Conservation (phyloP, 805 yeast genomes). For the Kuraishia piskuri region DNA sequence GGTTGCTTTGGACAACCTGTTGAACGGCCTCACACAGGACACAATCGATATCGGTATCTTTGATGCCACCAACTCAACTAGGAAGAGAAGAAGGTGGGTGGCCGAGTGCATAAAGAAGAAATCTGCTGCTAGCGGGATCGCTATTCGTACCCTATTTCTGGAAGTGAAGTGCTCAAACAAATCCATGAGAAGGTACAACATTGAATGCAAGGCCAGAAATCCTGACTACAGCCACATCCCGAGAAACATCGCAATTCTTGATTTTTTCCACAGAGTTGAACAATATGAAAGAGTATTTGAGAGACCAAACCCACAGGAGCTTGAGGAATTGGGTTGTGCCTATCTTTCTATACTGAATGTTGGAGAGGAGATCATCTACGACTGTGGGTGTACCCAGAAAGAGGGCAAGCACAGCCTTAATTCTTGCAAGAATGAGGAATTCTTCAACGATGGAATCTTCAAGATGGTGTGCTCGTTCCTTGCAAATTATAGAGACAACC, state of each 20-base stretch:
- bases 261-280: slow-evolving; percentile 48
- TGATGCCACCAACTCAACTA: slow-evolving; percentile 74
- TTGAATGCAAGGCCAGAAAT: slow-evolving; percentile 55
- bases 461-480: slow-evolving; percentile 23
- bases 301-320: slow-evolving; percentile 26
- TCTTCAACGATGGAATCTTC: slow-evolving; percentile 14
- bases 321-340: slow-evolving; percentile 14
- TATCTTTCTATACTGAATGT: slow-evolving; percentile 24
- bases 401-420: slow-evolving; percentile 1
- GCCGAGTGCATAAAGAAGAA: slow-evolving; percentile 43
- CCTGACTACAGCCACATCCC: slow-evolving; percentile 49
- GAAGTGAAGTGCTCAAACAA: slow-evolving; percentile 53
- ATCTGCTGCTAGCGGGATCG: slow-evolving; percentile 33
- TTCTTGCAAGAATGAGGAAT: slow-evolving; percentile 3
- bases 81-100: slow-evolving; percentile 45
- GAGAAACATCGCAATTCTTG: slow-evolving; percentile 43
- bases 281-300: slow-evolving; percentile 38
- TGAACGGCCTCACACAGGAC: slow-evolving; percentile 65
- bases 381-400: slow-evolving; percentile 16
- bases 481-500: slow-evolving; percentile 21
- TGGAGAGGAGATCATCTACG: slow-evolving; percentile 25
- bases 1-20: slow-evolving; percentile 76
- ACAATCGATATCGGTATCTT: slow-evolving; percentile 87
- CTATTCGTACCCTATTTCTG: slow-evolving; percentile 40
- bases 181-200: slow-evolving; percentile 46